Evolutionary conservation across 495 filamentous ascomycete genomes (phyloP).

Genomic region (Copromyces sp.): DNA sequence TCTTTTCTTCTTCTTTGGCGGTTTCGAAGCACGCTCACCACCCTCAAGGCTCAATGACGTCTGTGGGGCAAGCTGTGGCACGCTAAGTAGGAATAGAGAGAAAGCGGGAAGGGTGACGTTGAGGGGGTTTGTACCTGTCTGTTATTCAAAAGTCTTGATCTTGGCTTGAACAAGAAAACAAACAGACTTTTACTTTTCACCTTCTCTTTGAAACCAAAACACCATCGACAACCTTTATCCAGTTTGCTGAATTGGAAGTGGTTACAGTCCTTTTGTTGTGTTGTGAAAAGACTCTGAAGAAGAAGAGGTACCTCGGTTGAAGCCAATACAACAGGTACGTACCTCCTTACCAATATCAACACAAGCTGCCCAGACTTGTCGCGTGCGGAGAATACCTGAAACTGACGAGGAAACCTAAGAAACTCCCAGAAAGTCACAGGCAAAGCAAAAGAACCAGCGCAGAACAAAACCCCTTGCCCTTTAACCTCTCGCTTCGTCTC

Average conservation of each 20-base stretch:
- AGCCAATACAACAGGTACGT: background rate
- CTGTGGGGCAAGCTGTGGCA: slow-evolving; percentile 5
- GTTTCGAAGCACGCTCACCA: background rate
- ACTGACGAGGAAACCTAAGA: background rate
- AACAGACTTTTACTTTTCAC: background rate
- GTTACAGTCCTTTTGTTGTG: background rate
- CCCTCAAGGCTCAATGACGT: slow-evolving; percentile 10
- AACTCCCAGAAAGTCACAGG: background rate
- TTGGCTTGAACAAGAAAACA: background rate
- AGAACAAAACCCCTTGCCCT: background rate
- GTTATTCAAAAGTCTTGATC: background rate
- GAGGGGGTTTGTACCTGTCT: background rate
- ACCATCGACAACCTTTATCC: background rate
- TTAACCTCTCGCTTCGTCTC: background rate
- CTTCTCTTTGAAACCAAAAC: background rate
- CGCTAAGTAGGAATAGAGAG: slow-evolving; percentile 1
- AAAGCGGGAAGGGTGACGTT: background rate
- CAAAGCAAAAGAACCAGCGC: background rate
- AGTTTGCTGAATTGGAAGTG: background rate
- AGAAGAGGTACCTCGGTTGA: background rate
- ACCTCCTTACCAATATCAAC: background rate
- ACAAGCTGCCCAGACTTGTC: background rate
- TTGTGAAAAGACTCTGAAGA: background rate
- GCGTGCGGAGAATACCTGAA: background rate
- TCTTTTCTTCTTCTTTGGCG: background rate